Conservation (phyloP, 345 rosid species). For the Turritis glabra region DNA sequence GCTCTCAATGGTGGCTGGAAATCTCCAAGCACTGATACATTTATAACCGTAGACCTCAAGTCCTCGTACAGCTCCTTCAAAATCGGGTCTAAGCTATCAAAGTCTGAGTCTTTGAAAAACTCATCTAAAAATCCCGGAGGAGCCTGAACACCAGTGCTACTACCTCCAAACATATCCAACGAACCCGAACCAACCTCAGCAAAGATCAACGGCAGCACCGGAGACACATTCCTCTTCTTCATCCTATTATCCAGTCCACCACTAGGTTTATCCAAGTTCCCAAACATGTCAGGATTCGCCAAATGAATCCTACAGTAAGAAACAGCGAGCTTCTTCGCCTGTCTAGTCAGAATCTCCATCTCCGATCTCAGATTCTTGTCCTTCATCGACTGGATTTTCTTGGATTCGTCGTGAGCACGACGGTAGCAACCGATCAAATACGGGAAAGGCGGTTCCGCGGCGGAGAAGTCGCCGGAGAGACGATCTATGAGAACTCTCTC, state of each 20-base stretch:
- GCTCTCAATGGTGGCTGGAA: slow-evolving; percentile 91
- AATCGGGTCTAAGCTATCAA: slow-evolving; percentile 75
- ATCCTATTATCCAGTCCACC: slow-evolving; percentile 8
- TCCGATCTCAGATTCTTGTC: slow-evolving; percentile 65
- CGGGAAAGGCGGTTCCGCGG: slow-evolving; percentile 61
- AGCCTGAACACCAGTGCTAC: slow-evolving; percentile 48
- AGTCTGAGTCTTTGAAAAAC: slow-evolving; percentile 76
- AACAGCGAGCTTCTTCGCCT: slow-evolving; percentile 67
- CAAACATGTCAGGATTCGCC: slow-evolving; percentile 73
- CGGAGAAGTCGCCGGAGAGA: slow-evolving; percentile 63
- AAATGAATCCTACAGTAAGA: slow-evolving; percentile 80
- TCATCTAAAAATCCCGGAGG: slow-evolving; percentile 89
- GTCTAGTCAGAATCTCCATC: slow-evolving; percentile 61
- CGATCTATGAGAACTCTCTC: slow-evolving; percentile 87
- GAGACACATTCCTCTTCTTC: slow-evolving; percentile 50
- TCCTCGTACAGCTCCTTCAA: slow-evolving; percentile 83
- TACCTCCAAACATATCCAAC: slow-evolving; percentile 58
- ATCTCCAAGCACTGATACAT: slow-evolving; percentile 80
- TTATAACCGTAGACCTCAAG: slow-evolving; percentile 79
- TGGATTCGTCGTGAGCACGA: slow-evolving; percentile 75
- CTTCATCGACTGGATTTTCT: slow-evolving; percentile 83
- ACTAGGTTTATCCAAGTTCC: slow-evolving; percentile 18
- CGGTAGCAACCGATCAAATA: slow-evolving; percentile 78
- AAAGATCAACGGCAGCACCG: slow-evolving; percentile 68
- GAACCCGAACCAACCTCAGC: slow-evolving; percentile 55